Conservation (phyloP, 352 stramenopile genomes). For the Globisporangium acanthophoron region DNA sequence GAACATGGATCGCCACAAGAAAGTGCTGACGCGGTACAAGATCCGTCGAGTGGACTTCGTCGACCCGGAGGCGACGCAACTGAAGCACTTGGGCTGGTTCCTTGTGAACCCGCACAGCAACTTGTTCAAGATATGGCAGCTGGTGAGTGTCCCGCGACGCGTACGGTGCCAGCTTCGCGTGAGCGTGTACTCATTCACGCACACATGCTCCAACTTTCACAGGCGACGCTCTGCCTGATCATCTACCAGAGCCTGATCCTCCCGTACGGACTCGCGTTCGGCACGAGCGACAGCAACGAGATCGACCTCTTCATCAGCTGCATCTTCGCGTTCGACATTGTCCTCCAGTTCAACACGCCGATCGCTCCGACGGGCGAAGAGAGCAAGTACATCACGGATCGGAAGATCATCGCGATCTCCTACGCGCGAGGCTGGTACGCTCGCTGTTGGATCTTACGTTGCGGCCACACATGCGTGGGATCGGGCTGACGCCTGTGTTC, state of each 20-base stretch:
- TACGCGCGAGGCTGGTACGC: conserved; percentile 63
- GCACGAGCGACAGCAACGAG: conserved; percentile 33
- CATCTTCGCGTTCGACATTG: conserved; percentile 66
- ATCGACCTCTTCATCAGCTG: conserved; percentile 58
- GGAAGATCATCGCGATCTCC: conserved; percentile 37
- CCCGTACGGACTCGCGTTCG: conserved; percentile 61
- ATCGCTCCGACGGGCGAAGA: conserved; percentile 33
- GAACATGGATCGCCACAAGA: conserved; percentile 62
- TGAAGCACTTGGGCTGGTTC: conserved; percentile 37
- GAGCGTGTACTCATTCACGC: conserved; percentile 7
- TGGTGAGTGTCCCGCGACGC: conserved; percentile 26
- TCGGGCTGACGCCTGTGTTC: background rate
- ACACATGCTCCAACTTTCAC: background rate
- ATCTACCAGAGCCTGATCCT: conserved; percentile 77
- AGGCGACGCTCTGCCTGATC: conserved; percentile 67
- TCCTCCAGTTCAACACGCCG: conserved; percentile 75
- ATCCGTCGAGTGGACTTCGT: conserved; percentile 53
- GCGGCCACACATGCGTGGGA: too few relatives aligned
- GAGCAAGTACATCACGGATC: conserved; percentile 57
- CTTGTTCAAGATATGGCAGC: conserved; percentile 71
- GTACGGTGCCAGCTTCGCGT: too few relatives aligned
- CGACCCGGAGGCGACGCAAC: conserved; percentile 23
- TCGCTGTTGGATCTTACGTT: background rate
- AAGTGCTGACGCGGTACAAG: conserved; percentile 72
- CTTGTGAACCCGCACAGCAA: conserved; percentile 69